Evolutionary conservation across 768 basidiomycete genomes (phyloP), one percentile per base, ranked within the genome.

Genomic region (Suillus cothurnatus): DNA sequence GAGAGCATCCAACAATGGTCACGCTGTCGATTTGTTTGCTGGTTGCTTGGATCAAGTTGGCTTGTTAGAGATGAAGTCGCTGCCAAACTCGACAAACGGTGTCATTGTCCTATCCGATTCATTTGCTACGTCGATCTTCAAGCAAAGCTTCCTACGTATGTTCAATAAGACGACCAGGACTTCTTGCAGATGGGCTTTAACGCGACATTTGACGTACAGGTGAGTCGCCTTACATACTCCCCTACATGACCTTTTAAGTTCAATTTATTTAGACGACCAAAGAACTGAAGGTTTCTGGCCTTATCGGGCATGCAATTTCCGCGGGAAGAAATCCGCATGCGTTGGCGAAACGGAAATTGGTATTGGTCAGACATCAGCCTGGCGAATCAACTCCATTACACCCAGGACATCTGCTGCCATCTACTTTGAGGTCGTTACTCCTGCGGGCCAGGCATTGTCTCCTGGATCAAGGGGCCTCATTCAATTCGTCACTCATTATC

Each of bases 261-360:
- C 57, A 63, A 39, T 28, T 45, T 62, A 21, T 21, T 31, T 70
- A 98, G 94, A 97, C 97, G 0, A 99, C 97, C 36, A 99, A 99
- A 82, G 97, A 99, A 74, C 86, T 99, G 68, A 98, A 96, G 76
- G 95, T 99, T 8, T 99, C 97, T 12, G 97, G 97, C 34, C 85
- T 99, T 55, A 99, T 99, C 69, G 96, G 96, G 3, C 97, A 99
- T 73, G 96, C 92, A 36, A 97, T 98, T 77, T 98, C 96, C 26
- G 93, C 19, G 96, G 92, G 69, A 99, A 99, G 81, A 98, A 99
- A 76, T 95, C 95, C 0, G 88, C 87, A 0, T 97, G 94, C 72
- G 97, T 99, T 21, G 97, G 97, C 66, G 97, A 99, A 81, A 99
- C 97, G 0, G 97, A 99, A 77, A 99, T 99, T 65, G 97, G 97